A percentile compares a stretch with the other conserved stretches of the same genome.
phyloP scores from a whole-genome alignment of 805 yeast species.

The Pichia paraexigua region DNA sequence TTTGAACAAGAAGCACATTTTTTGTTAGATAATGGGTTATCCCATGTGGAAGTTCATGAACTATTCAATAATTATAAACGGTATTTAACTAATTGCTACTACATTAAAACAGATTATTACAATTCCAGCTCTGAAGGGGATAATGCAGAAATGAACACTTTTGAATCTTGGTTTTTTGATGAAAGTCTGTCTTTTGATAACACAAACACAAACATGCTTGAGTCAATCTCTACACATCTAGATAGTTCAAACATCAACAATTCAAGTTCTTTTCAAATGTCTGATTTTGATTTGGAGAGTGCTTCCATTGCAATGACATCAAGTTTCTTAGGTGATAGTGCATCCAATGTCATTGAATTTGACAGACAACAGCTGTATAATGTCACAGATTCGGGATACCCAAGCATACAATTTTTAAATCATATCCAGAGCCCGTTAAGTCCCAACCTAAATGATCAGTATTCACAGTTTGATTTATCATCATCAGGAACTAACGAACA shows the following conservation, averaged over 20 bases:
- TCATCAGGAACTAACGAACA: not conserved
- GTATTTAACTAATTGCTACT: not conserved
- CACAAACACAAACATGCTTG: not conserved
- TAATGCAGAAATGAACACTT: not conserved
- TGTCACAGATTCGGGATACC: not conserved
- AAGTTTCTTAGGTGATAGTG: not conserved
- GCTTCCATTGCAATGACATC: not conserved
- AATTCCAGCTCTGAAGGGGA: not conserved
- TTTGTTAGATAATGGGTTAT: constrained; percentile 2
- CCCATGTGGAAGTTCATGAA: constrained; percentile 1
- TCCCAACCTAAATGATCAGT: not conserved
- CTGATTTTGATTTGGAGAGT: constrained; percentile 3
- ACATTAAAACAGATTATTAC: not conserved
- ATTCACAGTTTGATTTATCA: not conserved
- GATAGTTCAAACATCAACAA: not conserved
- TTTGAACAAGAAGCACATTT: constrained; percentile 7
- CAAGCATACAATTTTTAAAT: not conserved
- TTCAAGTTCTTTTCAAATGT: not conserved
- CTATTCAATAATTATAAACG: constrained; percentile 6
- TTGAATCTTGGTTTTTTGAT: not conserved
- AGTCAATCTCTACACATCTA: not conserved
- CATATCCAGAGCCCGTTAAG: not conserved
- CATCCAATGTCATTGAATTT: not conserved
- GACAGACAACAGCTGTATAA: not conserved
- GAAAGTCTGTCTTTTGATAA: not conserved